Evolutionary conservation across 2,329 filamentous ascomycete species (phyloP).

Genomic region (Colletotrichum sojae): DNA sequence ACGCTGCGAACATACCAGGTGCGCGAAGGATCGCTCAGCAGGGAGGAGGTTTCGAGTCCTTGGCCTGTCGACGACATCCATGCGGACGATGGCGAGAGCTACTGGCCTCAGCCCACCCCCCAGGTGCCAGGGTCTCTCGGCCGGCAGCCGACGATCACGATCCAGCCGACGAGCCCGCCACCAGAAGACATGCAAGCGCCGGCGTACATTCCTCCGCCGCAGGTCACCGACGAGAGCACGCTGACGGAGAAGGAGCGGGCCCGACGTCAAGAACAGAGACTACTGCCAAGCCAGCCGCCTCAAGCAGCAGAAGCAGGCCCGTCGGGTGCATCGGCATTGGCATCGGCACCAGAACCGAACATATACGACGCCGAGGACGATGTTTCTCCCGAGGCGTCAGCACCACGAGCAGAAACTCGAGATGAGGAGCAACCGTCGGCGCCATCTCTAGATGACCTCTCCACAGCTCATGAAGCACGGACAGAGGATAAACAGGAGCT

Average conservation of each 20-base stretch:
- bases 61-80: constrained; percentile 32
- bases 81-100: constrained; percentile 34
- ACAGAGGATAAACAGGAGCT: constrained; percentile 86
- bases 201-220: constrained; percentile 72
- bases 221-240: constrained; percentile 70
- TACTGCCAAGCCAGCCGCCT: constrained; percentile 85
- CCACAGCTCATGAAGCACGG: constrained; percentile 47
- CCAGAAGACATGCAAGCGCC: constrained; percentile 55
- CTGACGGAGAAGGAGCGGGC: constrained; percentile 87
- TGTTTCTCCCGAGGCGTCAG: constrained; percentile 44
- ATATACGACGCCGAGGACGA: constrained; percentile 65
- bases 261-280: constrained; percentile 80
- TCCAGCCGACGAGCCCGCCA: constrained; percentile 36
- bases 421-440: constrained; percentile 56
- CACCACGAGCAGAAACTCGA: constrained; percentile 41
- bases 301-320: constrained; percentile 53
- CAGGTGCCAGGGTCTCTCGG: constrained; percentile 20
- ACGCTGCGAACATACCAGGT: constrained; percentile 44
- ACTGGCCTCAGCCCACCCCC: constrained; percentile 34
- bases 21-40: constrained; percentile 48
- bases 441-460: constrained; percentile 62
- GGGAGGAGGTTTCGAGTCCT: constrained; percentile 47
- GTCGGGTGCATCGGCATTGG: constrained; percentile 45
- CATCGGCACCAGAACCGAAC: constrained; percentile 50
- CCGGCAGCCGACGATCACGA: constrained; percentile 35